A percentile compares a stretch with the other conserved stretches of the same genome.
These are phyloP conservation scores for Piloderma croceum DNA, from an alignment of 768 basidiomycete species.

Conservation along the genomic window DNA sequence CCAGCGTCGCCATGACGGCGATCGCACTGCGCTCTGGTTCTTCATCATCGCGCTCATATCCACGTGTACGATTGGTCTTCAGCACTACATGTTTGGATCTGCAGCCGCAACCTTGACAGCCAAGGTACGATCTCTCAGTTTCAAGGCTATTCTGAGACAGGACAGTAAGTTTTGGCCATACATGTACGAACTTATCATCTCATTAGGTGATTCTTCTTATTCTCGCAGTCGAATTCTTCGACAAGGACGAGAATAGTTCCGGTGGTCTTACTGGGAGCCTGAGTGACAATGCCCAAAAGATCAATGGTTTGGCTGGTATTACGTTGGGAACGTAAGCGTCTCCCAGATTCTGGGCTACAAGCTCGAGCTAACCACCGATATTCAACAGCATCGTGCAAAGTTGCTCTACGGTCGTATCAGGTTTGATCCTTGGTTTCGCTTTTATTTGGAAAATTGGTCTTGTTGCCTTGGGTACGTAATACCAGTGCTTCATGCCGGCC, in stretches of 20 bases:
- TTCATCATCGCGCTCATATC: constrained; percentile 77
- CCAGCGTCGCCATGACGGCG: constrained; percentile 46
- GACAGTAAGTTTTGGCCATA: constrained; percentile 59
- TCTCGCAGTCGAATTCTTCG: constrained; percentile 75
- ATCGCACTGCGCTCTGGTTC: constrained; percentile 73
- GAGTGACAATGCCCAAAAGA: constrained; percentile 84
- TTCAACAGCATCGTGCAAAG: constrained; percentile 87
- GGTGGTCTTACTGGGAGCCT: constrained; percentile 76
- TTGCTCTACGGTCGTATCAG: constrained; percentile 60
- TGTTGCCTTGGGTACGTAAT: too few relatives aligned
- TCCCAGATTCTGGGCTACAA: too few relatives aligned
- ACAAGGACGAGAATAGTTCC: constrained; percentile 79
- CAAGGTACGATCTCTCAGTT: constrained; percentile 64
- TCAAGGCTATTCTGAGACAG: constrained; percentile 80
- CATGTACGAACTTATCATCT: too few relatives aligned
- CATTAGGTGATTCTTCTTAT: too few relatives aligned
- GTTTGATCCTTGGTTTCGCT: constrained; percentile 69
- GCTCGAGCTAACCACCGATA: too few relatives aligned
- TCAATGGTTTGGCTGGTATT: constrained; percentile 81
- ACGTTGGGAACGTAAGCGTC: constrained; percentile 86
- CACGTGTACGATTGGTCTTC: constrained; percentile 51
- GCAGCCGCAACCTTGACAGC: constrained; percentile 67
- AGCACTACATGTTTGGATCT: constrained; percentile 65
- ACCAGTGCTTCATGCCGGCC: too few relatives aligned
- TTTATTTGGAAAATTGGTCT: constrained; percentile 80